Evolutionary conservation across 2,329 filamentous ascomycete genomes (phyloP).

Genomic region (Aspergillus tanneri): DNA sequence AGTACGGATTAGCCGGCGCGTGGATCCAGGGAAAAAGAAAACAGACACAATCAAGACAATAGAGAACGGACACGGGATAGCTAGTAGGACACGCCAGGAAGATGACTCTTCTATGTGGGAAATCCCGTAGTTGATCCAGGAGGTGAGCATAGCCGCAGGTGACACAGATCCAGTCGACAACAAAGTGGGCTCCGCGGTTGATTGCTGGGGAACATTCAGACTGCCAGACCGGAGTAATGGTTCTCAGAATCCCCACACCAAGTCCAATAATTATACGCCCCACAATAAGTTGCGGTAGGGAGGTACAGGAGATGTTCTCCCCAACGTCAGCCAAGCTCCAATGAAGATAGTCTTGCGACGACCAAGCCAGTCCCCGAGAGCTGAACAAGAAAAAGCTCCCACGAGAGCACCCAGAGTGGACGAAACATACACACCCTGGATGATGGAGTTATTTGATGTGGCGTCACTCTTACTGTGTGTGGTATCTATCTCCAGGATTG

Average conservation of each 20-base stretch:
- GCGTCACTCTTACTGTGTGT: constrained; percentile 41
- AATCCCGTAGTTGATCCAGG: constrained; percentile 47
- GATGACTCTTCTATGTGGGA: constrained; percentile 23
- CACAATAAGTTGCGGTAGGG: constrained; percentile 47
- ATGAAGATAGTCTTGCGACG: constrained; percentile 46
- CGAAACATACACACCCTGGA: constrained; percentile 32
- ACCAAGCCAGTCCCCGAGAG: constrained; percentile 48
- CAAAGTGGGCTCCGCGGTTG: constrained; percentile 20
- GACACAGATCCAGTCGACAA: constrained; percentile 41
- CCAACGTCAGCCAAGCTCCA: constrained; percentile 44
- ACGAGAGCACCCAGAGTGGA: constrained; percentile 49
- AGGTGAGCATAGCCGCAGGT: constrained; percentile 44
- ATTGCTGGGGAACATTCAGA: constrained; percentile 14
- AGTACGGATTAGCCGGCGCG: constrained; percentile 30
- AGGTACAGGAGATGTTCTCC: constrained; percentile 46
- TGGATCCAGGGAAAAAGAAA: constrained; percentile 35
- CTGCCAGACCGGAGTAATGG: constrained; percentile 48
- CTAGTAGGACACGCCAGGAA: constrained; percentile 40
- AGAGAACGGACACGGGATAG: constrained; percentile 31
- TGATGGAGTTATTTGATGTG: constrained; percentile 46
- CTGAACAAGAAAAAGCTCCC: constrained; percentile 48
- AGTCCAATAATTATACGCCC: constrained; percentile 47
- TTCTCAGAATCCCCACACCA: constrained; percentile 45
- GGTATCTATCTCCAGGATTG: constrained; percentile 52
- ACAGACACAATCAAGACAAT: constrained; percentile 25